Conservation (phyloP, 1,284 basidiomycete genomes). For the Ganoderma meredithae region DNA sequence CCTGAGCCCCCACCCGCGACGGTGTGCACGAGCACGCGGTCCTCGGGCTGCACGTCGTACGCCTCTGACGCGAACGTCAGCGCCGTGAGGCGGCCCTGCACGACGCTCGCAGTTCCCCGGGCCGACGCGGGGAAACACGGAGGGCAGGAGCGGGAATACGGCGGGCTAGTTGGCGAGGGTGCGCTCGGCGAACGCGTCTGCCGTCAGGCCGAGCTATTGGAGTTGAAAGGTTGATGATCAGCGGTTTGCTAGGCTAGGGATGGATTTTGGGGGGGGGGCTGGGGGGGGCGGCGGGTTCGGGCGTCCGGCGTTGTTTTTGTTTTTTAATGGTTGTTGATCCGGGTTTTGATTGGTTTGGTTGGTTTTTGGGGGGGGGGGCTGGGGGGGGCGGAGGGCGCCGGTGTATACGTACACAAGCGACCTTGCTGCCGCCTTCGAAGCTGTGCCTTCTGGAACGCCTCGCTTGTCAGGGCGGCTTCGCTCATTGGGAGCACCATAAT, state of each 20-base stretch:
- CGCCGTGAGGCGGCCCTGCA: constrained; percentile 71
- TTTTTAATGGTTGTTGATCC: no score
- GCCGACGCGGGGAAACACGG: constrained; percentile 68
- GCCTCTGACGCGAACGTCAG: constrained; percentile 85
- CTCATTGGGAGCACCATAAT: constrained; percentile 79
- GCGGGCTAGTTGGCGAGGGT: constrained; percentile 39
- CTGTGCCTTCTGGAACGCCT: constrained; percentile 65
- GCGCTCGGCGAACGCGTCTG: constrained; percentile 42
- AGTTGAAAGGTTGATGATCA: no score
- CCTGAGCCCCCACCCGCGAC: constrained; percentile 87
- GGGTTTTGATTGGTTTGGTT: no score
- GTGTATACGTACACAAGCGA: constrained; percentile 72
- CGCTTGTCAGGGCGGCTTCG: constrained; percentile 55
- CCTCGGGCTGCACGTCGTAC: constrained; percentile 81
- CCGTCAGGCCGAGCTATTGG: constrained; percentile 51
- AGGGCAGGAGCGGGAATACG: constrained; percentile 63
- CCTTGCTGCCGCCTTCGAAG: constrained; percentile 66
- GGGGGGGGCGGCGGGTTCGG: not conserved
- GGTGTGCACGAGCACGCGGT: constrained; percentile 85
- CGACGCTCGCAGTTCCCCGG: constrained; percentile 71
- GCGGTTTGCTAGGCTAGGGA: no score
- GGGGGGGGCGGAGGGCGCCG: no score
- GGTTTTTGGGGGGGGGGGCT: no score
- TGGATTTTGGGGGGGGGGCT: no score
- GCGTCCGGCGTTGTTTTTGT: no score